Conservation (phyloP, 225 moss, liverwort and hornwort species). For the Thuidium tamariscinum region DNA sequence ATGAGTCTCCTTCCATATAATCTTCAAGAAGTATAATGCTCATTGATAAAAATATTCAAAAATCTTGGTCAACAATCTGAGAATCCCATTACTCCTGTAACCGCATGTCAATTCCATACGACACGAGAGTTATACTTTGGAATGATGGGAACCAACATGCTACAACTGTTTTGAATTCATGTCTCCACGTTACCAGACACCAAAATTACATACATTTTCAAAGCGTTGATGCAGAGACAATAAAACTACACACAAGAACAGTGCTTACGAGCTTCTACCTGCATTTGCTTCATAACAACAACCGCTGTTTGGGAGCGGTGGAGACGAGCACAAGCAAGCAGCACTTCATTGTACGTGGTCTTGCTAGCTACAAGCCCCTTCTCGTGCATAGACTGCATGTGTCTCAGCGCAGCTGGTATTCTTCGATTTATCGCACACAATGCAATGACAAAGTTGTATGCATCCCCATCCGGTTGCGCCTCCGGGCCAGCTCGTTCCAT, state of each 20-base stretch:
- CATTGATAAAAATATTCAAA: background rate
- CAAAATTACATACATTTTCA: background rate
- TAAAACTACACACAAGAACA: background rate
- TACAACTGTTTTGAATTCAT: background rate
- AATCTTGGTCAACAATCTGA: background rate
- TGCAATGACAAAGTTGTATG: conserved; percentile 93
- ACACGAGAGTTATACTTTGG: background rate
- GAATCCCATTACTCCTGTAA: background rate
- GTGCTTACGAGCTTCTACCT: conserved; percentile 26
- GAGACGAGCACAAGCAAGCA: conserved; percentile 60
- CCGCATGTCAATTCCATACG: background rate
- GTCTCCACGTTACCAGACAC: too few species aligned
- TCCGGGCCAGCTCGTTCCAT: conserved; percentile 82
- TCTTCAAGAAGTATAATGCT: background rate
- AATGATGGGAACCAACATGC: background rate
- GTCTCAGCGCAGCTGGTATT: conserved; percentile 62
- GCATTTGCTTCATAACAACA: conserved; percentile 56
- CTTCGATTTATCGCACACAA: conserved; percentile 81
- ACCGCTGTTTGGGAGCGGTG: conserved; percentile 46
- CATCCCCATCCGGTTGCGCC: conserved; percentile 85
- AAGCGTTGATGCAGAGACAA: background rate
- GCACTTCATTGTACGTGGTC: conserved; percentile 88
- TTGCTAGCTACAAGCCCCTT: conserved; percentile 72
- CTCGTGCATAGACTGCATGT: conserved; percentile 60
- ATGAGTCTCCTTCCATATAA: background rate